Base-by-base conservation (phyloP, 2,329 filamentous ascomycete species). In the Epichloe amarillans region DNA sequence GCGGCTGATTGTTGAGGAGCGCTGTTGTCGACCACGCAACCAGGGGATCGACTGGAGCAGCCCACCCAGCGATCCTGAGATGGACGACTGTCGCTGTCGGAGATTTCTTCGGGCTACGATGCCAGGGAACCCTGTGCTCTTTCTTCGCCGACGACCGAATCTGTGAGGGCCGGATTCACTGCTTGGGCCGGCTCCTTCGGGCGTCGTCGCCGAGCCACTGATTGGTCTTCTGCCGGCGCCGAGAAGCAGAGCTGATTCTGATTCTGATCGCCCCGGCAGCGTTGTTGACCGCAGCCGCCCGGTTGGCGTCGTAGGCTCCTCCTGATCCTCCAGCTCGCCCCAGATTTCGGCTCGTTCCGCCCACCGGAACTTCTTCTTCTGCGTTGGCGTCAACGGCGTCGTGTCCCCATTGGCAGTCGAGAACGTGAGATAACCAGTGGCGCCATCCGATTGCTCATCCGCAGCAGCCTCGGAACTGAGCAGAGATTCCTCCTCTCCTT, bases 271-370 rank as follows among this genome's bases (percentile, higher is more conserved):
- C 1, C 61, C 64, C 0, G 75, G 73, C 37, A 79, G 53, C 2
- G 76, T 77, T 50, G 67, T 73, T 11, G 76, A 76, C 14, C 75
- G 71, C 23, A 67, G 62, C 44, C 73, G 68, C 41, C 61, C 64
- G 3, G 64, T 57, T 0, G 69, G 64, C 48, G 69, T 68, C 51
- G 64, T 69, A 33, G 68, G 64, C 19, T 69, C 66, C 47, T 80
- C 76, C 40, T 84, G 80, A 59, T 95, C 89, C 61, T 93, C 84
- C 14, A 95, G 74, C 63, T 94, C 88, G 51, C 82, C 86, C 89
- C 88, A 95, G 35, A 95, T 93, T 58, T 93, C 86, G 37, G 81
- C 82, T 1, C 80, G 79, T 62, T 93, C 86, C 51, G 79, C 71
- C 73, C 78, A 79, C 49, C 80, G 62, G 39, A 70, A 73, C 17